phyloP scores from a whole-genome alignment of 2,329 filamentous ascomycete species.

The Exophiala alcalophila region DNA sequence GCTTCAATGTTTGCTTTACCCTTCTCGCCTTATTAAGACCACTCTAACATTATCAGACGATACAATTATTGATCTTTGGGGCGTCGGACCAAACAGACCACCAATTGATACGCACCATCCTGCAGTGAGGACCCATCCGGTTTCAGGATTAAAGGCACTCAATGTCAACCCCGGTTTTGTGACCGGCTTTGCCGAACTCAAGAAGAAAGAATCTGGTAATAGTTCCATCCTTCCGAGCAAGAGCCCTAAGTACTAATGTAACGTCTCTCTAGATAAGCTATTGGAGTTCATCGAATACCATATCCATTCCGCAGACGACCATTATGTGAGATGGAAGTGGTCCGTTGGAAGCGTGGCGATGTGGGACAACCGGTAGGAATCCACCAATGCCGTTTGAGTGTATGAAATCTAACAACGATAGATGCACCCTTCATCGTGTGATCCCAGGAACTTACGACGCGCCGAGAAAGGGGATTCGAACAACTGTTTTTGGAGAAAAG shows the following conservation, averaged over 20 bases:
- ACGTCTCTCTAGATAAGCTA: slow-evolving; percentile 21
- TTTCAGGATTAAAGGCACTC: slow-evolving; percentile 28
- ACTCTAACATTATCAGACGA: slow-evolving; percentile 30
- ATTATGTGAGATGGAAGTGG: slow-evolving; percentile 53
- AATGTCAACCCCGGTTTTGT: slow-evolving; percentile 39
- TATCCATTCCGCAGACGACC: slow-evolving; percentile 51
- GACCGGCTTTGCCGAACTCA: slow-evolving; percentile 50
- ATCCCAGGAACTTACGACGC: slow-evolving; percentile 44
- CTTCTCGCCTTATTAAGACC: not conserved
- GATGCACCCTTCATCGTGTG: slow-evolving; percentile 43
- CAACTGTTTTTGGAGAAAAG: slow-evolving; percentile 47
- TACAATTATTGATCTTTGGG: slow-evolving; percentile 38
- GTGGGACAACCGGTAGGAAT: slow-evolving; percentile 46
- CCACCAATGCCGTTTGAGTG: not conserved
- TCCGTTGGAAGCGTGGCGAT: slow-evolving; percentile 49
- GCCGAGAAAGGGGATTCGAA: slow-evolving; percentile 40
- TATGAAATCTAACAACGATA: slow-evolving; percentile 5
- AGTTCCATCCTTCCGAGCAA: not conserved
- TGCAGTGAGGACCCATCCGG: slow-evolving; percentile 31
- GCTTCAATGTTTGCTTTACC: slow-evolving; percentile 36
- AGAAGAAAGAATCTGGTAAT: slow-evolving; percentile 44
- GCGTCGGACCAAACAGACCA: slow-evolving; percentile 25
- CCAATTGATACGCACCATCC: slow-evolving; percentile 30
- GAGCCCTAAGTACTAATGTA: slow-evolving; percentile 16
- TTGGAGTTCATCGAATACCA: slow-evolving; percentile 35